Base-by-base conservation (phyloP, 169 alveolate genomes). In the Cryptosporidium ryanae region DNA sequence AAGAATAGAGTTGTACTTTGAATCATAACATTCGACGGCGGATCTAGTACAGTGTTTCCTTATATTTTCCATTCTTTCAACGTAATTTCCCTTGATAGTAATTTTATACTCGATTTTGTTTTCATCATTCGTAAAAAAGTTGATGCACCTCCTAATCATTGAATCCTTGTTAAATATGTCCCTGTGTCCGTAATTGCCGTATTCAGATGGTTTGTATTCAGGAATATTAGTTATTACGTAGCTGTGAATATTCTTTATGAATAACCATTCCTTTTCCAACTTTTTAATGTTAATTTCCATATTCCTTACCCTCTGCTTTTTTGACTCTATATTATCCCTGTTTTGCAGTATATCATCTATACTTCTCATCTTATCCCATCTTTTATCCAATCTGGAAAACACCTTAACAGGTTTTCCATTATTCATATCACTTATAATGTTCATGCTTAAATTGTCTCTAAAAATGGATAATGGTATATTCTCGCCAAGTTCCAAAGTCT, bases 141-240 rank as follows among this genome's bases (percentile, higher is more conserved):
- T 55, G 6, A 61, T 55, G 8, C 87, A 76, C n/a, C 87, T 76
- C 25, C 71, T 31, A n/a, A 76, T 55, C 87, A 76, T 76, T 32
- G 87, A 13, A 17, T 76, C 87, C 17, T 59, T 76, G 32, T 43
- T 76, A 61, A 76, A 76, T 61, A 38, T 8, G 34, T 76, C 68
- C 64, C 44, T 76, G 46, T 46, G 59, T 25, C 83, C 83, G 5
- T 68, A 27, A 15, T 61, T 71, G 17, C 64, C 71, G 27, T 76
- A 76, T 44, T 76, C 87, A 29, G 38, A 12, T 0, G 87, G 87
- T n/a, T 63, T 76, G 12, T 38, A 57, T 38, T 38, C 31, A 15
- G 87, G 87, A 12, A 76, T 32, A 17, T 61, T 61, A 15, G n/a
- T 29, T 38, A 76, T 27, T 57, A 55, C 76, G n/a, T 55, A 61